A percentile compares a stretch with the other conserved stretches of the same genome.
phyloP scores from a whole-genome alignment of 2,329 filamentous ascomycete genomes.

The Pseudogymnoascus sp. region DNA sequence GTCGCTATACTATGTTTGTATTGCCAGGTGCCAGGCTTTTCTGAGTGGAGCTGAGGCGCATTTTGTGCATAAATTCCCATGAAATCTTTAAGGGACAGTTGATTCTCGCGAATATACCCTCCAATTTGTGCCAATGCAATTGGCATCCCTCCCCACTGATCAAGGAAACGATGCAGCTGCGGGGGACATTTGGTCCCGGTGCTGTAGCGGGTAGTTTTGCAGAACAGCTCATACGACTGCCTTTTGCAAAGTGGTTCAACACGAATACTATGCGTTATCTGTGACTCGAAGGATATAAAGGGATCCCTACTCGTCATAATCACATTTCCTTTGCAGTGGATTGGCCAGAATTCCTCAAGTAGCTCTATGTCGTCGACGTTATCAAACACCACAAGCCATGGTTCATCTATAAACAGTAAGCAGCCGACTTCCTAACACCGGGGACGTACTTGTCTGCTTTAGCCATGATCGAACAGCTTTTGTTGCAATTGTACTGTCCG shows the following conservation, averaged over 20 bases:
- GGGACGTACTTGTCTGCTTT: not conserved
- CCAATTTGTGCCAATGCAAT: not conserved
- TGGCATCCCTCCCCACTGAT: not conserved
- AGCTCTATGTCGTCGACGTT: not conserved
- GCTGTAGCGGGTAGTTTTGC: not conserved
- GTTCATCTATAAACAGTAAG: not conserved
- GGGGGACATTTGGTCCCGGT: not conserved
- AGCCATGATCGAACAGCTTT: not conserved
- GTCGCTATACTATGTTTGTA: not conserved
- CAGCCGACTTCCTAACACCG: not conserved
- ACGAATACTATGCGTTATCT: not conserved
- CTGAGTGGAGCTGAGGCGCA: not conserved
- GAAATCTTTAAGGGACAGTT: not conserved
- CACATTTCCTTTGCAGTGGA: not conserved
- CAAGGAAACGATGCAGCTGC: not conserved
- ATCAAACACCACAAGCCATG: not conserved
- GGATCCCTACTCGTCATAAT: not conserved
- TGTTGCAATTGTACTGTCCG: not conserved
- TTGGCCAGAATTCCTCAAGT: not conserved
- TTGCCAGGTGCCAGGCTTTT: not conserved
- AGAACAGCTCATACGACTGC: not conserved
- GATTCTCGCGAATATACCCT: not conserved
- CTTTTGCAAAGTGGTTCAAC: not conserved
- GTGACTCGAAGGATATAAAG: not conserved
- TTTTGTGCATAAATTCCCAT: not conserved